phyloP scores from a whole-genome alignment of 78 protist species.

The Guillardia theta region DNA sequence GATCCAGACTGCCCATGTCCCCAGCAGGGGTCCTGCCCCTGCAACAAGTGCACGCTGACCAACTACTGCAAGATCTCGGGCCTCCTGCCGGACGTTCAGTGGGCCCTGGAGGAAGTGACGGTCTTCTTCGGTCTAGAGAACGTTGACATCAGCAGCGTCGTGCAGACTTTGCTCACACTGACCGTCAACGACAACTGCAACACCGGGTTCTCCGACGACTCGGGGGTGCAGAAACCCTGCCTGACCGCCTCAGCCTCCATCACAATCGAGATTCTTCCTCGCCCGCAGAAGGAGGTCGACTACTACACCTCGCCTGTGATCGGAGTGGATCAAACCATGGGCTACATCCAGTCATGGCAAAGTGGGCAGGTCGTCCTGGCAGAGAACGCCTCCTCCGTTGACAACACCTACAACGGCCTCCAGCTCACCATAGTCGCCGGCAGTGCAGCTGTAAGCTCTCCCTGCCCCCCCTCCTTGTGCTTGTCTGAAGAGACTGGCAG shows the following conservation, averaged over 20 bases:
- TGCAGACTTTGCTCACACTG: neutral
- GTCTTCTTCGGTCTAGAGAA: neutral
- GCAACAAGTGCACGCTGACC: neutral
- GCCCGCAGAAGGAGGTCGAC: neutral
- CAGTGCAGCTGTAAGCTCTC: neutral
- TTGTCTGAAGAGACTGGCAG: too few relatives aligned
- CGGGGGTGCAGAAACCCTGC: neutral
- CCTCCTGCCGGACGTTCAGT: neutral
- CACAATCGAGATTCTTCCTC: neutral
- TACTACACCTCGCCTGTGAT: neutral
- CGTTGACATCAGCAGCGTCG: neutral
- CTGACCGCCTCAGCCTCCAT: neutral
- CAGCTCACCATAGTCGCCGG: neutral
- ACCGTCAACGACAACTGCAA: neutral
- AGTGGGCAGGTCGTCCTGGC: neutral
- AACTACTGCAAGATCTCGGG: neutral
- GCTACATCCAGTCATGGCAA: neutral
- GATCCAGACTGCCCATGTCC: neutral
- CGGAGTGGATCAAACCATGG: neutral
- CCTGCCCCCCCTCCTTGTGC: too few relatives aligned
- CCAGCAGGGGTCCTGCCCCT: neutral
- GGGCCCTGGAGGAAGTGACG: neutral
- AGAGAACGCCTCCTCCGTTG: neutral
- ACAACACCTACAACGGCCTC: neutral
- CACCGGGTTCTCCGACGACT: conserved; percentile 4